Evolutionary conservation across 495 filamentous ascomycete species (phyloP).

Genomic region (Viridothelium virens): DNA sequence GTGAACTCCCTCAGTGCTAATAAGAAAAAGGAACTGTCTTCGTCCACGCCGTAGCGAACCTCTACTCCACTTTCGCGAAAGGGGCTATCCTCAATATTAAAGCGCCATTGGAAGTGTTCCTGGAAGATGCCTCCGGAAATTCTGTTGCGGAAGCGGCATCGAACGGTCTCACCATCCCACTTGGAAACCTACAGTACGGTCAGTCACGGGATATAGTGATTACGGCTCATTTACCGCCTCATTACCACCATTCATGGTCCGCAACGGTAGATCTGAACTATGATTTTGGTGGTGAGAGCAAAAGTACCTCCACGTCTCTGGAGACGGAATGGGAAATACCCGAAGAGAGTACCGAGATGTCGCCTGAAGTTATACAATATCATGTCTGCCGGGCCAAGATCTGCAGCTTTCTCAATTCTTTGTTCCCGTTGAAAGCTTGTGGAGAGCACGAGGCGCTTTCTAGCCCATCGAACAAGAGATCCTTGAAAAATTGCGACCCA

Average conservation of each 20-base stretch:
- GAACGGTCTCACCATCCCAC: background rate
- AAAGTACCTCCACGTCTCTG: background rate
- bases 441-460: slow-evolving; percentile 1
- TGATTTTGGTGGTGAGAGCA: background rate
- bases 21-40: slow-evolving; percentile 13
- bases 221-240: background rate
- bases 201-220: slow-evolving; percentile 14
- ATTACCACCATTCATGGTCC: slow-evolving; percentile 1
- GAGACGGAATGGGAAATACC: background rate
- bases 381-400: slow-evolving; percentile 8
- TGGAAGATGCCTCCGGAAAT: slow-evolving; percentile 1
- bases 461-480: background rate
- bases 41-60: slow-evolving; percentile 17
- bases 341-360: background rate
- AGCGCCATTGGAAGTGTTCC: background rate
- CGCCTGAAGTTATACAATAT: background rate
- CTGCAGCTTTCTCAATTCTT: slow-evolving; percentile 2
- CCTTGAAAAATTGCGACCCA: too few species aligned
- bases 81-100: background rate
- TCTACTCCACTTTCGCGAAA: slow-evolving; percentile 11
- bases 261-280: background rate
- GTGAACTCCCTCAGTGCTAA: background rate
- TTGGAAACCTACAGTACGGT: slow-evolving; percentile 15
- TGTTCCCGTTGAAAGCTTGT: background rate
- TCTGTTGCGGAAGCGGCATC: background rate